Conservation (phyloP, 352 stramenopile species). For the Plasmopara halstedii region DNA sequence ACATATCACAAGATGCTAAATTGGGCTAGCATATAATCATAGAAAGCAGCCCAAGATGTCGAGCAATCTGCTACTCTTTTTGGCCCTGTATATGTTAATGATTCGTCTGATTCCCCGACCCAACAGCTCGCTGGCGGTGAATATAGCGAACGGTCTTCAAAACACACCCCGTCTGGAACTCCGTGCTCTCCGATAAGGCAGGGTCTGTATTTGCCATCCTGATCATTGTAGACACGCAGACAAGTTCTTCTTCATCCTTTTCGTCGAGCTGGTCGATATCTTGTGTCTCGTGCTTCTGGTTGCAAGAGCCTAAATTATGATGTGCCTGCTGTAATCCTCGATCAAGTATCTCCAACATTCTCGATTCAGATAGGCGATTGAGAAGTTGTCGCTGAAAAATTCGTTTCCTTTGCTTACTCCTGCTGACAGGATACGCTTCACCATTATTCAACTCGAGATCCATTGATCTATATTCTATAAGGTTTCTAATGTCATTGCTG, state of each 20-base stretch:
- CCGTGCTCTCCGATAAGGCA: conserved; percentile 2
- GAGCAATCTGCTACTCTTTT: conserved; percentile 4
- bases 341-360: conserved; percentile 62
- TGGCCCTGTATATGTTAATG: conserved; percentile 4
- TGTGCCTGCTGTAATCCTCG: conserved; percentile 21
- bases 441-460: conserved; percentile 15
- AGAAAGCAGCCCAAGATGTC: not conserved
- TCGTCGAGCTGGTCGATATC: conserved; percentile 19
- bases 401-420: conserved; percentile 6
- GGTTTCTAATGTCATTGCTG: too few relatives aligned
- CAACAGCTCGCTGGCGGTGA: conserved; percentile 14
- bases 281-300: conserved; percentile 25
- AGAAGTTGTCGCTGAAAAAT: conserved; percentile 51
- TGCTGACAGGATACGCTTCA: not conserved
- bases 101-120: conserved; percentile 17
- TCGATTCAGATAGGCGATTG: conserved; percentile 55
- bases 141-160: conserved; percentile 30
- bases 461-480: too few relatives aligned
- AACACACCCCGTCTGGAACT: conserved; percentile 25
- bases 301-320: conserved; percentile 3
- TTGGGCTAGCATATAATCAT: too few relatives aligned
- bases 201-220: conserved; percentile 15
- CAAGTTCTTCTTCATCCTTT: conserved; percentile 56
- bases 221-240: conserved; percentile 71
- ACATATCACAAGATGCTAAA: not conserved